Conservation (phyloP, 164 flowering plant species). For the Berberis vulgaris region DNA sequence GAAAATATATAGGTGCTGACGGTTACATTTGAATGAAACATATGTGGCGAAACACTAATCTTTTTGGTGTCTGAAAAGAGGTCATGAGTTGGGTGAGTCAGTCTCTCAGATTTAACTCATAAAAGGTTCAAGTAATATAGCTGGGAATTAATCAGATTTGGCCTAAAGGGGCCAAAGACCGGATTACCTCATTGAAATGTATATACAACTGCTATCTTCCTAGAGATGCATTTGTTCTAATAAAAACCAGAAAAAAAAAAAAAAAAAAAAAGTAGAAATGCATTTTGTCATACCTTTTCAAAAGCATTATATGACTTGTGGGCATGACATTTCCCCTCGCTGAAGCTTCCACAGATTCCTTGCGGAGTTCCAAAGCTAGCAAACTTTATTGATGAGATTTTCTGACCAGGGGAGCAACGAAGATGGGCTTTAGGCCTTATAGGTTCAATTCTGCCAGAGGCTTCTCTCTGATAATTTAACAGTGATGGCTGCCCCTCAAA, state of each 20-base stretch:
- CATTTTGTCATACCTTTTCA: slow-evolving; percentile 24
- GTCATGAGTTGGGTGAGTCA: background rate
- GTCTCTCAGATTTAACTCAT: background rate
- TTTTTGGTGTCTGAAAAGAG: background rate
- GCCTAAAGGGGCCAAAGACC: background rate
- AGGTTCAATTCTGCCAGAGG: slow-evolving; percentile 17
- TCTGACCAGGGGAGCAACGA: slow-evolving; percentile 37
- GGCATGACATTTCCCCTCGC: slow-evolving; percentile 46
- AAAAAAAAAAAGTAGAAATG: background rate
- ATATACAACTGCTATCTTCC: background rate
- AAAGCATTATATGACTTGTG: slow-evolving; percentile 38
- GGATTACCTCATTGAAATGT: background rate
- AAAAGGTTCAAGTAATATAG: background rate
- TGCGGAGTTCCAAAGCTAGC: slow-evolving; percentile 54
- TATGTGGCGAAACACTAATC: background rate
- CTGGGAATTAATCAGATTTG: background rate
- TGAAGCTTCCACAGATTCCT: slow-evolving; percentile 48
- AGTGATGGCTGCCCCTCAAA: slow-evolving; percentile 41
- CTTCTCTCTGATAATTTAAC: slow-evolving; percentile 19
- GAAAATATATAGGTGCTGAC: background rate
- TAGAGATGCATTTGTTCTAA: too few species aligned
- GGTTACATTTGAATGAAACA: background rate
- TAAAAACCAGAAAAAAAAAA: background rate
- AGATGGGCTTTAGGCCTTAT: slow-evolving; percentile 43
- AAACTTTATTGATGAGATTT: slow-evolving; percentile 42